Conservation (phyloP, 2,329 filamentous ascomycete genomes). For the Neurospora crassa region DNA sequence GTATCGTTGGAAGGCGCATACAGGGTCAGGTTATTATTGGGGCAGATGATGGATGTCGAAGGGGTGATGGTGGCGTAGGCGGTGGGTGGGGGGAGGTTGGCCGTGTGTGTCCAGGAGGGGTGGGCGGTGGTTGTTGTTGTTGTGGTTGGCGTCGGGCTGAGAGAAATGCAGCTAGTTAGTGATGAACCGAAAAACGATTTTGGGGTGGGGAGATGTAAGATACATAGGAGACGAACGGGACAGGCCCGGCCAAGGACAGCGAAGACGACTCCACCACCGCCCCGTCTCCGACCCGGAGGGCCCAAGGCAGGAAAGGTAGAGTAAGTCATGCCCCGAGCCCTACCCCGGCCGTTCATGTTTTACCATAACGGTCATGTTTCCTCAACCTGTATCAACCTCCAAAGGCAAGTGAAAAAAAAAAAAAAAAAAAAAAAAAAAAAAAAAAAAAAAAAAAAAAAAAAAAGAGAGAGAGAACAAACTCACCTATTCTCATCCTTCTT, state of each 20-base stretch:
- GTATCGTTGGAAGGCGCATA: constrained; percentile 16
- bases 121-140: constrained; percentile 5
- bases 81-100: constrained; percentile 44
- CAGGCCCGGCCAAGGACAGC: not conserved
- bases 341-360: not conserved
- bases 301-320: not conserved
- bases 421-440: not conserved
- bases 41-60: constrained; percentile 18
- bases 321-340: not conserved
- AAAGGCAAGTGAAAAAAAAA: not conserved
- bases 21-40: constrained; percentile 25
- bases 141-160: constrained; percentile 1
- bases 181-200: not conserved
- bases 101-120: not conserved
- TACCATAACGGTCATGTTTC: not conserved
- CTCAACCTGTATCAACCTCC: not conserved
- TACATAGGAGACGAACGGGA: not conserved
- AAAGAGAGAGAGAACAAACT: not conserved
- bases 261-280: not conserved
- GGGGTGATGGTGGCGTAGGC: constrained; percentile 37
- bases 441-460: not conserved
- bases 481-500: constrained; percentile 3
- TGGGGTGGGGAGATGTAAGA: not conserved
- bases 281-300: not conserved
- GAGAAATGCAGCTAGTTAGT: not conserved